Evolutionary conservation across 2,329 filamentous ascomycete species (phyloP), one percentile per base, ranked within the genome.

Genomic region (Microdochium paspali): DNA sequence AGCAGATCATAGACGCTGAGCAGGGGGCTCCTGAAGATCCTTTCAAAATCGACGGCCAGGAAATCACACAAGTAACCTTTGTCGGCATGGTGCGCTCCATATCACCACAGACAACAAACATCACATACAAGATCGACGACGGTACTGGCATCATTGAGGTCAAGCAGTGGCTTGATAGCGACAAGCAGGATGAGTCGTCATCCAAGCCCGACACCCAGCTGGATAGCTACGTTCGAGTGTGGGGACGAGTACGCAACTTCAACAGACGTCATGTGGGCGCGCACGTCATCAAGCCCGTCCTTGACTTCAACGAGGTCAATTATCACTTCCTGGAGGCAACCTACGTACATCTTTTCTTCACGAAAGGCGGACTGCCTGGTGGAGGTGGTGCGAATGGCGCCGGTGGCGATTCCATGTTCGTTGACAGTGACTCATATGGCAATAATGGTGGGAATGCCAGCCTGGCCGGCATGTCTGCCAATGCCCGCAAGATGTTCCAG

Each of bases 121-220:
- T 90, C 56, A 95, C 88, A 43, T 95, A 94, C 76, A 87, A 84
- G 60, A 73, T 98, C 58, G 93, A 98, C 68, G 93, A 98, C 67
- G 93, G 93, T 63, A 98, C 94, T 1, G 90, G 89, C 50, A 76
- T 83, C 51, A 84, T 96, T 58, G 94, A 98, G 67, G 90, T 89
- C 55, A 94, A 93, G 72, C 83, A 86, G 65, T 95, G 87, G 85
- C 75, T 87, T 49, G 85, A 91, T 66, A 68, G 76, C 54, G 79
- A 81, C 60, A 76, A 76, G 61, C 66, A 67, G 49, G 72, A 76
- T 30, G 62, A 66, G 32, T 60, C 65, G 24, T 69, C 72, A 35
- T 40, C 35, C 35, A 74, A 73, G 53, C 63, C 71, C 20, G 76
- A 78, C 52, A 79, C 87, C 56, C 76, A 80, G 53, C 74, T 85